Evolutionary conservation across 148 eudicot genomes (phyloP), one percentile per base, ranked within the genome.

Genomic region (Arctostaphylos glauca): DNA sequence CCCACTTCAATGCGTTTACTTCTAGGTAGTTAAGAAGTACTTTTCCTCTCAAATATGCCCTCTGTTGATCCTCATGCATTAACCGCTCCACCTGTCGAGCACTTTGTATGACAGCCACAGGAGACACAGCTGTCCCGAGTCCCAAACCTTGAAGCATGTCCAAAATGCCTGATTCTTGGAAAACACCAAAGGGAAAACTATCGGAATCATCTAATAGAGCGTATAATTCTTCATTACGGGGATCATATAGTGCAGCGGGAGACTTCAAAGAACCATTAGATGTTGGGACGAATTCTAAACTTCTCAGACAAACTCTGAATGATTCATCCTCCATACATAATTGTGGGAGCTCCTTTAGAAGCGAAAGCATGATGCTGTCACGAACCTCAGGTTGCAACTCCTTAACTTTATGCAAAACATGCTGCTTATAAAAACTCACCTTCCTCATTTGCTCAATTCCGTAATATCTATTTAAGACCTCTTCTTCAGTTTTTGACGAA

Each of bases 1-100:
- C 85, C 99, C 98, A 96, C 86, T 89, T 96, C 71, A 87, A 91
- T 80, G 99, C 96, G 88, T 94, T 96, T 78, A 93, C 97, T 90
- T 94, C 99, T 79, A 96, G 88, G 87, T 96, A 96, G 19, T 96
- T 85, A 84, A 96, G 93, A 85, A 96, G 96, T 75, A 91, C 90
- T 87, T 91, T 93, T 44, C 98, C 99, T 89, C 90, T 92, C 23
- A 86, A 85, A 85, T 85, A 85, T 58, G 99, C 99, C 87, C 83
- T 92, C 58, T 90, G 88, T 62, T 86, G 93, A 90, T 92, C 90
- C 81, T 88, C 86, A 71, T 91, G 94, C 87, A 90, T 89, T 79
- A 89, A 87, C 47, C 79, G 86, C 83, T 96, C 98, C 67, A 96
- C 87, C 76, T 87, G 92, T 56, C 88, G 90, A 84, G 99, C 99